Conservation (phyloP, 345 rosid species). For the Pseudoturritis turrita region DNA sequence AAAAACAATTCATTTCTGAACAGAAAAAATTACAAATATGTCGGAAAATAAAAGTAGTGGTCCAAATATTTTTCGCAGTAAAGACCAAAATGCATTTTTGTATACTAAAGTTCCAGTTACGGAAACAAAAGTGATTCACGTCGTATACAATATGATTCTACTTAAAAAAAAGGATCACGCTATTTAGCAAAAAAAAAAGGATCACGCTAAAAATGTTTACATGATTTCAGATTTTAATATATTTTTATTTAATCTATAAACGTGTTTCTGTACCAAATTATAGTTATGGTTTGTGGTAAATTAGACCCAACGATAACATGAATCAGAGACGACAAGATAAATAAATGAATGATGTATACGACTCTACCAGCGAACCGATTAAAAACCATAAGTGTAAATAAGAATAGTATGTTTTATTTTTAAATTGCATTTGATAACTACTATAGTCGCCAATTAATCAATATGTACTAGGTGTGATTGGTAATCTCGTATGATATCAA, state of each 20-base stretch:
- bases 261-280: neutral
- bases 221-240: neutral
- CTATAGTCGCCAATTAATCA: neutral
- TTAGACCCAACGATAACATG: neutral
- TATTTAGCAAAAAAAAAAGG: too few relatives aligned
- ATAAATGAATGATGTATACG: neutral
- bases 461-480: too few relatives aligned
- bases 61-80: neutral
- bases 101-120: constrained; percentile 1
- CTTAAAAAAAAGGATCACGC: neutral
- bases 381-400: neutral
- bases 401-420: too few relatives aligned
- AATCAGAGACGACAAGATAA: too few relatives aligned
- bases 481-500: too few relatives aligned
- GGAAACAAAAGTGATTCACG: constrained; percentile 4
- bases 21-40: neutral
- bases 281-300: neutral
- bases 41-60: neutral
- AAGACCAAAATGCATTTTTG: neutral
- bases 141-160: neutral
- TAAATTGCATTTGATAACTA: neutral
- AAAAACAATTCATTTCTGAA: neutral
- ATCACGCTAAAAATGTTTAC: neutral
- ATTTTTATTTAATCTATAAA: neutral
- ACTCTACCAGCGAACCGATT: neutral